Evolutionary conservation across 2,329 filamentous ascomycete species (phyloP).

Genomic region (Penicillium polonicum): DNA sequence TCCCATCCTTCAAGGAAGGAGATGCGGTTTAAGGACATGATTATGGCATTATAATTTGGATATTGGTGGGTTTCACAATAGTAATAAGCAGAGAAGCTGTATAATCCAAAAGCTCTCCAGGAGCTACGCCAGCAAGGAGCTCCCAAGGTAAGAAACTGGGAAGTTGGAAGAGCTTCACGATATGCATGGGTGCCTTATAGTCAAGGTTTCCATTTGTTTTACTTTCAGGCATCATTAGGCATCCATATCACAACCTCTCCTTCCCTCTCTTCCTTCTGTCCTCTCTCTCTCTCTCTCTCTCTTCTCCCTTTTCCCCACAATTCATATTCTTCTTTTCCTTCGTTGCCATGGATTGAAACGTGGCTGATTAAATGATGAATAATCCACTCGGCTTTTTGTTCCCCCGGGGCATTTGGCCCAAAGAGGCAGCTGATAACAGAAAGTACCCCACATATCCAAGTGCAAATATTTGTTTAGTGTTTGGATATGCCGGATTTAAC

Average conservation of each 20-base stretch:
- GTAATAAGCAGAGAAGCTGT: no score
- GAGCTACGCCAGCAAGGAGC: not conserved
- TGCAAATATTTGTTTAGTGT: not conserved
- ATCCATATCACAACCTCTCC: slow-evolving; percentile 1
- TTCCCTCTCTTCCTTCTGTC: not conserved
- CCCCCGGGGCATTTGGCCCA: not conserved
- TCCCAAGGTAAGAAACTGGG: not conserved
- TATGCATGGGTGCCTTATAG: not conserved
- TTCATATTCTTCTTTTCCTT: not conserved
- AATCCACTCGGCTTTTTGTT: not conserved
- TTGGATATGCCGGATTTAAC: slow-evolving; percentile 8
- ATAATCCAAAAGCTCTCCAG: not conserved
- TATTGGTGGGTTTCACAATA: not conserved
- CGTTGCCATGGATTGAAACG: not conserved
- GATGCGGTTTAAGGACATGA: slow-evolving; percentile 45
- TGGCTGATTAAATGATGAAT: not conserved
- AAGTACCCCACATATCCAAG: slow-evolving; percentile 2
- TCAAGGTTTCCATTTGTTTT: not conserved
- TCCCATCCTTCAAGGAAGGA: slow-evolving; percentile 48
- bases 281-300: not conserved
- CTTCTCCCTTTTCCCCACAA: not conserved
- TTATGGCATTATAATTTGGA: slow-evolving; percentile 5
- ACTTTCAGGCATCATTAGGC: slow-evolving; percentile 19
- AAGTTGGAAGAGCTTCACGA: not conserved
- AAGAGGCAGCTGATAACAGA: slow-evolving; percentile 8